Conservation (phyloP, 192 early-diverging fungal genomes). For the Dissophora ornata region DNA sequence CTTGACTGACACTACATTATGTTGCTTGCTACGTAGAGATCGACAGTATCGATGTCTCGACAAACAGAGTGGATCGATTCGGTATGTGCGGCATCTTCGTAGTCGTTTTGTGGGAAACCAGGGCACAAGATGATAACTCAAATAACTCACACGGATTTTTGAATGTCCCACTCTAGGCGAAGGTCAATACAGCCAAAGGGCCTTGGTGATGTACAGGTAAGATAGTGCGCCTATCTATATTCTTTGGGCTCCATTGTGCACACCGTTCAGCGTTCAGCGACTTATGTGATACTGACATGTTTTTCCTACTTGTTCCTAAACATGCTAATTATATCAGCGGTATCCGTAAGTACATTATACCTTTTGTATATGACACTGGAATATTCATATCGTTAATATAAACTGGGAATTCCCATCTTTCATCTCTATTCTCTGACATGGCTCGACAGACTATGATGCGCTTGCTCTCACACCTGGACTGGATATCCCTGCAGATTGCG, state of each 20-base stretch:
- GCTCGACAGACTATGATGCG: slow-evolving; percentile 78
- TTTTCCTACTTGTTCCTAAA: slow-evolving; percentile 25
- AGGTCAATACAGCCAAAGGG: slow-evolving; percentile 63
- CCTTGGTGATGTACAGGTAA: slow-evolving; percentile 63
- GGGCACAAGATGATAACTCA: too few relatives aligned
- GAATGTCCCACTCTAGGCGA: slow-evolving; percentile 50
- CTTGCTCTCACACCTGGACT: slow-evolving; percentile 70
- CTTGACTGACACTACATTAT: too few relatives aligned
- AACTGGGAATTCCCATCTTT: background rate
- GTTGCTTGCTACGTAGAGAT: too few relatives aligned
- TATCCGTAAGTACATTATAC: slow-evolving; percentile 58
- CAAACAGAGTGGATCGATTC: slow-evolving; percentile 76
- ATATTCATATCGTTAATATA: too few relatives aligned
- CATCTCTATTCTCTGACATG: background rate
- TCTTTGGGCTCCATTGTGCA: background rate
- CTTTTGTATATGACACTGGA: too few relatives aligned
- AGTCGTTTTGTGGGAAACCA: too few relatives aligned
- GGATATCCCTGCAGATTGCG: slow-evolving; percentile 72
- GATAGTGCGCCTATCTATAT: too few relatives aligned
- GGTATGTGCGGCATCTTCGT: slow-evolving; percentile 55
- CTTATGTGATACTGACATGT: too few relatives aligned
- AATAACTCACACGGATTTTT: background rate
- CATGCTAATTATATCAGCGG: too few relatives aligned
- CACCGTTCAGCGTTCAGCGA: background rate
- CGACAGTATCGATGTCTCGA: slow-evolving; percentile 78